Percentiles rank a stretch among this genome's conserved stretches.
These are phyloP conservation scores for Blastobotrys peoriensis DNA, from an alignment of 805 yeast genomes.

Conservation along the genomic window DNA sequence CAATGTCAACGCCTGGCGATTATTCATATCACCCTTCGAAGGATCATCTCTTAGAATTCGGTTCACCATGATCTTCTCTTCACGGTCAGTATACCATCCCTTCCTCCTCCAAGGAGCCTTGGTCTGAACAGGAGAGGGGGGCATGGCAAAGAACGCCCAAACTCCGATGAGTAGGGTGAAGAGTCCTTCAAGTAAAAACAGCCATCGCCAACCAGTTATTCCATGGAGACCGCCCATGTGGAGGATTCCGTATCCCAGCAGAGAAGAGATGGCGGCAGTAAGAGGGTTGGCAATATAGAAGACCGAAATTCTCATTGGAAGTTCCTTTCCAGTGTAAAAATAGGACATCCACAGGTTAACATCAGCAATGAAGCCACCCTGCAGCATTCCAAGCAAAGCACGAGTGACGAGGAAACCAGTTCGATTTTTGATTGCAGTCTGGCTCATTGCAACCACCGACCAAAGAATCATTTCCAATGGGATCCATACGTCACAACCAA, in stretches of 20 bases:
- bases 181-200: conserved; percentile 55
- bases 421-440: conserved; percentile 37
- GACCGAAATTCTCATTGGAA: conserved; percentile 49
- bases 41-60: conserved; percentile 60
- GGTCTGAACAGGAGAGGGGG: conserved; percentile 47
- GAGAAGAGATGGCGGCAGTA: conserved; percentile 38
- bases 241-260: conserved; percentile 46
- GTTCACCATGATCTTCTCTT: conserved; percentile 55
- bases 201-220: conserved; percentile 56
- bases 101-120: conserved; percentile 42
- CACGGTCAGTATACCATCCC: conserved; percentile 52
- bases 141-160: conserved; percentile 40
- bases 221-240: conserved; percentile 41
- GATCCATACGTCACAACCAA: conserved; percentile 60
- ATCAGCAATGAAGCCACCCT: conserved; percentile 64
- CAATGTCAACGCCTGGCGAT: conserved; percentile 42
- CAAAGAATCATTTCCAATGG: conserved; percentile 51
- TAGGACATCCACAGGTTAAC: conserved; percentile 54
- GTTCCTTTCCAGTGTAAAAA: conserved; percentile 52
- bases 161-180: conserved; percentile 48
- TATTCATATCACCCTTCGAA: conserved; percentile 57
- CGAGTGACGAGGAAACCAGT: conserved; percentile 44
- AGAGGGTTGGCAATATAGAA: conserved; percentile 50
- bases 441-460: conserved; percentile 50
- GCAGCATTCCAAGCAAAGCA: conserved; percentile 47